phyloP scores from a whole-genome alignment of 805 yeast species.

The Yarrowia hollandica region DNA sequence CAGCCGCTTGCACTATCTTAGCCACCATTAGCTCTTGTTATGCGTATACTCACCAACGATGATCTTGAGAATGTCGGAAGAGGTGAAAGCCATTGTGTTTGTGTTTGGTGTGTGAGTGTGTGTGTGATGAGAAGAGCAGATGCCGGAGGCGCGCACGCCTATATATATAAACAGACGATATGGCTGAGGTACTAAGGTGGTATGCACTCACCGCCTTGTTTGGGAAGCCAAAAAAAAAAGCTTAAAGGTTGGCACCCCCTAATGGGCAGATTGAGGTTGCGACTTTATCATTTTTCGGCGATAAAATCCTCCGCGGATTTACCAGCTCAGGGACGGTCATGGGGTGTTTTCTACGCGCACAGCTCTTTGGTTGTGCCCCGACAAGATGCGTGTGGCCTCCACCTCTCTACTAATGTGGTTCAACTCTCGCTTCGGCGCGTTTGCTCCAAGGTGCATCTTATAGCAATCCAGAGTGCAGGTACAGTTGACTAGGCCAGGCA shows the following conservation, averaged over 20 bases:
- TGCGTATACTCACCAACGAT: slow-evolving; percentile 46
- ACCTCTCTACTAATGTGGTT: no score
- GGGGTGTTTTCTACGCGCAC: no score
- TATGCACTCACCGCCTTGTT: slow-evolving; percentile 22
- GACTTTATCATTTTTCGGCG: slow-evolving; percentile 19
- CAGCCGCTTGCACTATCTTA: no score
- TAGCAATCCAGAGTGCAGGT: no score
- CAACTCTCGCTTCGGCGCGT: no score
- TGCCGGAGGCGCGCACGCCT: background rate
- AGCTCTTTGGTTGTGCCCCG: no score
- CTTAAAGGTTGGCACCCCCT: background rate
- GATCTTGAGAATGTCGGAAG: slow-evolving; percentile 55
- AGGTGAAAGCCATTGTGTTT: slow-evolving; percentile 50
- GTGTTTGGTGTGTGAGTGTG: background rate
- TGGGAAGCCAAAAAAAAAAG: slow-evolving; percentile 2
- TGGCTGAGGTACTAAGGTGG: slow-evolving; percentile 22
- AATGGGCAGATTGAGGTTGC: slow-evolving; percentile 21
- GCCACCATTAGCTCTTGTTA: background rate
- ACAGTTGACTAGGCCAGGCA: no score
- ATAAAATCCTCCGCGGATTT: slow-evolving; percentile 10
- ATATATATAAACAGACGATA: slow-evolving; percentile 15
- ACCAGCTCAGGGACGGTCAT: no score
- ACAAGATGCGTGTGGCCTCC: no score
- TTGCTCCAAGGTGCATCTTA: no score
- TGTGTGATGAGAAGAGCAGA: background rate